Base-by-base conservation (phyloP, 2,329 filamentous ascomycete species). In the Pseudopyricularia javanii region DNA sequence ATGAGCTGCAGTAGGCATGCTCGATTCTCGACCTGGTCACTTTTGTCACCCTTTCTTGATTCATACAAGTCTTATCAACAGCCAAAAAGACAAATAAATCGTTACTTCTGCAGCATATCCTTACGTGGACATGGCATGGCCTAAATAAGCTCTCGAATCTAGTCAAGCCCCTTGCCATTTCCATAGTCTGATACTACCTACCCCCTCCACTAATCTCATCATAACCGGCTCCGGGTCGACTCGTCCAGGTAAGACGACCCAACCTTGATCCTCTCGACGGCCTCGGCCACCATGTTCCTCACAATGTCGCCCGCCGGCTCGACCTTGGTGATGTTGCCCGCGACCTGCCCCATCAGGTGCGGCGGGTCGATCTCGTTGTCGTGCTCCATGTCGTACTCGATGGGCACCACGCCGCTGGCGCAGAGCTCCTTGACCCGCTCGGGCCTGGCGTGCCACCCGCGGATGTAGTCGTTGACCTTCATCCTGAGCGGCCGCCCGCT, bases 311-410 rank as follows among this genome's bases (percentile, higher is more conserved):
- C 78, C 0, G 91, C 91, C 0, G 91, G 89, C 72, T 93, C 82
- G 55, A 96, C 80, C 59, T 84, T 81, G 33, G 72, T 68, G 54
- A 96, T 87, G 1, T 83, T 77, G 2, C 86, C 91, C 1, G 89
- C 87, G 8, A 96, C 91, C 71, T 95, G 89, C 1, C 91, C 91
- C 91, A 96, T 96, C 62, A 96, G 65, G 68, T 91, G 90, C 12
- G 91, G 91, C 53, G 86, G 73, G 63, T 96, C 91, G 12, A 95
- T 73, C 40, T 95, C 89, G 53, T 83, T 84, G 3, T 53, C 86
- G 53, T 89, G 76, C 50, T 95, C 88, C 62, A 95, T 73, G 64
- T 97, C 91, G 63, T 88, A 76, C 69, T 85, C 80, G 57, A 96
- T 73, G 1, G 91, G 91, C 56, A 94, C 84, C 30, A 95, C 70